These are phyloP conservation scores for Cicer chorassanicum DNA, from an alignment of 306 rosid species.

Conservation along the genomic window DNA sequence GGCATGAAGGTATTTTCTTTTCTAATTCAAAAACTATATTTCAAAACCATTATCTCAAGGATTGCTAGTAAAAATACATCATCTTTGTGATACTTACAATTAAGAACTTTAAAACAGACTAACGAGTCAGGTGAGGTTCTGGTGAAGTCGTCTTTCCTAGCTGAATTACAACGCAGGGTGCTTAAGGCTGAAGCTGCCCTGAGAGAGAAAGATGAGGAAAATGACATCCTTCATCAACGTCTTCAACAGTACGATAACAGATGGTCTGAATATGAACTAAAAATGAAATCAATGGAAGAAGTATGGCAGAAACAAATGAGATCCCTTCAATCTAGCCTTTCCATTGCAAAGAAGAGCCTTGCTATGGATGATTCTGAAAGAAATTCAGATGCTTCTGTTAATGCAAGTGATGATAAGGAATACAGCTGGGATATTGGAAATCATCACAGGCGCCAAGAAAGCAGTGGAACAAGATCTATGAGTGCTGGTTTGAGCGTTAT, in stretches of 20 bases:
- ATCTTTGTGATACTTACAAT: conserved; percentile 37
- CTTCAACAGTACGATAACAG: conserved; percentile 93
- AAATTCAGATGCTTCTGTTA: conserved; percentile 88
- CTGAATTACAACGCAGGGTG: conserved; percentile 93
- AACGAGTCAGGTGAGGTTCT: conserved; percentile 83
- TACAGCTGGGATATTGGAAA: conserved; percentile 77
- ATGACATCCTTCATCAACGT: conserved; percentile 96
- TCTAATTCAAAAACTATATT: conserved; percentile 30
- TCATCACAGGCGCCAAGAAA: conserved; percentile 70
- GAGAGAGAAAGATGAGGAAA: conserved; percentile 97
- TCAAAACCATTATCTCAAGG: conserved; percentile 17
- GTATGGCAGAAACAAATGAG: conserved; percentile 99
- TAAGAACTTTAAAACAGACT: conserved; percentile 54
- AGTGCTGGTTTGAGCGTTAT: conserved; percentile 95
- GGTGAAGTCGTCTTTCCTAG: conserved; percentile 89
- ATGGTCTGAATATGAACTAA: conserved; percentile 95
- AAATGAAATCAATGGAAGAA: conserved; percentile 99
- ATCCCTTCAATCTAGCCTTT: conserved; percentile 95
- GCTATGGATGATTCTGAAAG: conserved; percentile 91
- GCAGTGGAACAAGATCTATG: conserved; percentile 91
- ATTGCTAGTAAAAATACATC: conserved; percentile 22
- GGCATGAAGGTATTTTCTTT: conserved; percentile 65
- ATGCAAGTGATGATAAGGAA: conserved; percentile 83
- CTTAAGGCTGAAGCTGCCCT: conserved; percentile 92
- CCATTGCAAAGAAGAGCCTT: conserved; percentile 97